phyloP scores from a whole-genome alignment of 2,329 filamentous ascomycete species.

The Anisogramma anomala region DNA sequence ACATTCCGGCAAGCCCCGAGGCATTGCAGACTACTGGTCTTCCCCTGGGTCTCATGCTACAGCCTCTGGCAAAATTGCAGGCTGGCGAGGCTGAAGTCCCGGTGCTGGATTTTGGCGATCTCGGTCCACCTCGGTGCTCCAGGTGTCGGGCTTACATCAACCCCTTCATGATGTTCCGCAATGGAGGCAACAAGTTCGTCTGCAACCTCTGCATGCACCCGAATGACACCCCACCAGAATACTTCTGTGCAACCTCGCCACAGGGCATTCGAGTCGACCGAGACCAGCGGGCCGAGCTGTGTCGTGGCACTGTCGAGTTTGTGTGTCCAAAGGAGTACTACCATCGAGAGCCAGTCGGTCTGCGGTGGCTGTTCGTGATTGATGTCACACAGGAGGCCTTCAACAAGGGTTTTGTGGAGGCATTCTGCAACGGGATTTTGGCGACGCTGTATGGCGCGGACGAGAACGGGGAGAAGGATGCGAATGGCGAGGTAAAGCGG shows the following conservation, averaged over 20 bases:
- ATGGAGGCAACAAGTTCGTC: constrained; percentile 89
- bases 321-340: constrained; percentile 97
- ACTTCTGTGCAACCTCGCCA: constrained; percentile 83
- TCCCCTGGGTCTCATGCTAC: constrained; percentile 76
- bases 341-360: constrained; percentile 81
- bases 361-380: constrained; percentile 83
- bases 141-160: constrained; percentile 96
- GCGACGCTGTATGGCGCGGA: constrained; percentile 70
- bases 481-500: constrained; percentile 42
- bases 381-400: constrained; percentile 87
- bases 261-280: constrained; percentile 80
- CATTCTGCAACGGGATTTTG: constrained; percentile 81
- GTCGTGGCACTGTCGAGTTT: constrained; percentile 88
- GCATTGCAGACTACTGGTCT: constrained; percentile 69
- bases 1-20: constrained; percentile 74
- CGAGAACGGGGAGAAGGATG: constrained; percentile 35
- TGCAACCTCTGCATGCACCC: constrained; percentile 98
- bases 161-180: constrained; percentile 95
- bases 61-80: constrained; percentile 74
- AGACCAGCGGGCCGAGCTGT: constrained; percentile 78
- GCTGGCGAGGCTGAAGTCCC: constrained; percentile 79
- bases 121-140: constrained; percentile 79
- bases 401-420: constrained; percentile 81
- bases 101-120: constrained; percentile 87
- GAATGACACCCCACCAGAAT: constrained; percentile 84